Base-by-base conservation (phyloP, 2,329 filamentous ascomycete species). In the Dryadomyces quercus-mongolicae region DNA sequence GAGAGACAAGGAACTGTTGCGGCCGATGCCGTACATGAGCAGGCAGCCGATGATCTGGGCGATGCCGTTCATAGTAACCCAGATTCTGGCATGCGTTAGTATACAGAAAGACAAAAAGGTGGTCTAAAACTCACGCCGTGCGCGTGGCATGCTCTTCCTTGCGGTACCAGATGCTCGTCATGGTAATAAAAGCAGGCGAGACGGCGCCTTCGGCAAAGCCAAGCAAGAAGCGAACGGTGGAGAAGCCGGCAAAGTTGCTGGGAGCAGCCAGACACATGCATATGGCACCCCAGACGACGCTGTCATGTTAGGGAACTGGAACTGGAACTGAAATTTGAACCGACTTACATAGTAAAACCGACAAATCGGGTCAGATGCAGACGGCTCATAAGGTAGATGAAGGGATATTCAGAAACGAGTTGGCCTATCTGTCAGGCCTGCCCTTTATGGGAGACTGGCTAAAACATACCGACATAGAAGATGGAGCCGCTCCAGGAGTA, bases 11-110 rank as follows among this genome's bases (percentile, higher is more conserved):
- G 61, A 60, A 0, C 57, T 60, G 53, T 72, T 69, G 56, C 70
- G 69, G 43, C 72, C 74, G 52, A 78, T 74, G 40, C 73, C 72
- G 58, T 76, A 76, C 71, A 74, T 75, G n/a, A 75, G 64, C 5
- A 75, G 57, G 31, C 65, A 68, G 10, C 73, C 72, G 42, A 73
- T 57, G 34, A 75, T 65, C 58, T 75, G 73, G 0, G 73, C 71
- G 2, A 75, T 44, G 3, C 71, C 72, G 57, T 74, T 73, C 66
- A 71, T 71, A 7, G 66, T 70, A 12, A 74, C 67, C 71, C 71
- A 73, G 36, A 67, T 62, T 10, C 64, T 66, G 34, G 10, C n/a
- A n/a, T 5, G 49, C 4, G 49, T 8, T 15, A 43, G 22, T 10
- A 22, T 42, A 4, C 5, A 42, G 12, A n/a, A 13, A 12, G 16